A percentile compares a stretch with the other conserved stretches of the same genome.
phyloP scores from a whole-genome alignment of 805 yeast genomes.

The Candida ovalis region DNA sequence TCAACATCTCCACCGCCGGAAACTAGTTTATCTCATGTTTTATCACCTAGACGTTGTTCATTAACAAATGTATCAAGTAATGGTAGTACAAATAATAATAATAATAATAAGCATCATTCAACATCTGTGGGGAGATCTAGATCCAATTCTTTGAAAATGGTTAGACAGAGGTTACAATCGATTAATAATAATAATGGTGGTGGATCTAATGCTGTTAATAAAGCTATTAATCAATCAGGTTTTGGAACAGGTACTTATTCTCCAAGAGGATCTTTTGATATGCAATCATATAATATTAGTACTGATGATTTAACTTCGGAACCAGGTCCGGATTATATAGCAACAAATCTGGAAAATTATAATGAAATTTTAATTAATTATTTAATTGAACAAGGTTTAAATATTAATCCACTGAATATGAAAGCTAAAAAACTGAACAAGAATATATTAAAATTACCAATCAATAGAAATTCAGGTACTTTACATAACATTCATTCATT shows the following conservation, averaged over 20 bases:
- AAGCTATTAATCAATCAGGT: neutral
- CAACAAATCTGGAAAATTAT: slow-evolving; percentile 21
- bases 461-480: neutral
- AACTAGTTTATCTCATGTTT: slow-evolving; percentile 5
- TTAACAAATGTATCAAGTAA: neutral
- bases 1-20: slow-evolving; percentile 10
- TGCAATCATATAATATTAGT: slow-evolving; percentile 16
- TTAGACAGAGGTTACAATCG: slow-evolving; percentile 18
- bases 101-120: neutral
- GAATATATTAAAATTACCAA: slow-evolving; percentile 9
- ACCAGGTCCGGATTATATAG: slow-evolving; percentile 18
- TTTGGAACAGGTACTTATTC: slow-evolving; percentile 11
- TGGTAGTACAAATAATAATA: neutral
- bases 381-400: slow-evolving; percentile 27
- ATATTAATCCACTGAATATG: slow-evolving; percentile 24
- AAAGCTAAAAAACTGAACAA: slow-evolving; percentile 13
- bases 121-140: slow-evolving; percentile 10
- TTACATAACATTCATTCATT: slow-evolving; percentile 21
- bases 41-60: slow-evolving; percentile 6
- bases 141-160: slow-evolving; percentile 20
- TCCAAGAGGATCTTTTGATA: slow-evolving; percentile 20
- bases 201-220: neutral
- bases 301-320: slow-evolving; percentile 26
- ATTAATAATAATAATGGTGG: slow-evolving; percentile 4
- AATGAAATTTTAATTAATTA: slow-evolving; percentile 24